These are phyloP conservation scores for Lunasporangiospora selenospora DNA, from an alignment of 192 early-diverging fungal species.

Conservation along the genomic window DNA sequence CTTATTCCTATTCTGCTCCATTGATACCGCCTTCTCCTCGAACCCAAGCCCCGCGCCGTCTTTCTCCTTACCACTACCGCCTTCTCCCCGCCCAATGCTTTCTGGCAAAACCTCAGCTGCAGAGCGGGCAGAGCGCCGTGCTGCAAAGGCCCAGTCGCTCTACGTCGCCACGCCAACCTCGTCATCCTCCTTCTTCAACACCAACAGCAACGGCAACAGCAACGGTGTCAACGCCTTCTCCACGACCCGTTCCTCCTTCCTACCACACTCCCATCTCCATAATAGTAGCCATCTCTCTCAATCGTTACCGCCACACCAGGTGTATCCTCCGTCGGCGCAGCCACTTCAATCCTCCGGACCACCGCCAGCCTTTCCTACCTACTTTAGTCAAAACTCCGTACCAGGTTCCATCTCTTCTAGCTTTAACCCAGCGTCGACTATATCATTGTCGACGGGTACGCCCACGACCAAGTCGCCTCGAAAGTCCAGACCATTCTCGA, in stretches of 20 bases:
- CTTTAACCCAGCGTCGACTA: too few species aligned
- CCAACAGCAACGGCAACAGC: constrained; percentile 10
- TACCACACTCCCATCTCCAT: constrained; percentile 1
- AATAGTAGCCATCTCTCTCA: too few species aligned
- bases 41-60: too few species aligned
- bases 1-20: constrained; percentile 8
- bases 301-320: too few species aligned
- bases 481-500: constrained; percentile 42
- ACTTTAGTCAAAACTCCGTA: too few species aligned
- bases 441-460: too few species aligned
- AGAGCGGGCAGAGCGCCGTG: constrained; percentile 40
- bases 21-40: background rate
- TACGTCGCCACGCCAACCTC: constrained; percentile 37
- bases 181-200: constrained; percentile 9
- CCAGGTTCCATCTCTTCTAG: too few species aligned
- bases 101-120: constrained; percentile 33
- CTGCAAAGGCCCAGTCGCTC: constrained; percentile 46
- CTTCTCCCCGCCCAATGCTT: constrained; percentile 22
- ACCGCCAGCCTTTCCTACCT: too few species aligned
- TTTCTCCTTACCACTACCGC: constrained; percentile 35
- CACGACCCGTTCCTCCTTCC: constrained; percentile 16
- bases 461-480: constrained; percentile 22
- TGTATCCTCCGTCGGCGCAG: too few species aligned
- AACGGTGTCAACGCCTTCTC: constrained; percentile 1
- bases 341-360: too few species aligned